phyloP scores from a whole-genome alignment of 1,139 yeast genomes.

The Meyerozyma guilliermondii region DNA sequence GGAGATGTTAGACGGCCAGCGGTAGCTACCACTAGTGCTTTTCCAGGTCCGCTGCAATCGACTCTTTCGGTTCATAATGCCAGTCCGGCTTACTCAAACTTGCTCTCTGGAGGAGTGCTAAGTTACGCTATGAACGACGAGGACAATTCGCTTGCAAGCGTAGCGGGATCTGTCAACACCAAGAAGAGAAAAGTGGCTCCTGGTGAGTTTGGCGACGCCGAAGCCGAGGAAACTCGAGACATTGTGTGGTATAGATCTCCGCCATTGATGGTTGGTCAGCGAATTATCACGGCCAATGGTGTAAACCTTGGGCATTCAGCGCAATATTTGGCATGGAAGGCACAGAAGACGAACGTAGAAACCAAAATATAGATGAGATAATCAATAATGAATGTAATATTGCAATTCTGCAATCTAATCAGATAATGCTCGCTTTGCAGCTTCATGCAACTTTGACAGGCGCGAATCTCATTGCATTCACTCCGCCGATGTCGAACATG shows the following conservation, averaged over 20 bases:
- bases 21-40: conserved; percentile 15
- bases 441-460: too few species aligned
- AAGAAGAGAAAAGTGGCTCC: conserved; percentile 21
- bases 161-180: conserved; percentile 10
- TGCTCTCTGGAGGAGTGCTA: conserved; percentile 38
- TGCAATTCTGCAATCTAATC: too few species aligned
- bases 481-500: not conserved
- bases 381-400: too few species aligned
- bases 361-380: not conserved
- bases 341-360: conserved; percentile 45
- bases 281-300: conserved; percentile 31
- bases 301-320: conserved; percentile 61
- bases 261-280: conserved; percentile 54
- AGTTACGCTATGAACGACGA: conserved; percentile 29
- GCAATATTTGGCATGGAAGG: conserved; percentile 65
- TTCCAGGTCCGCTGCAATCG: conserved; percentile 6
- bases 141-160: not conserved
- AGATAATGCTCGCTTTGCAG: too few species aligned
- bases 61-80: conserved; percentile 2
- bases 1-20: conserved; percentile 21
- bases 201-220: conserved; percentile 11
- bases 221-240: conserved; percentile 25
- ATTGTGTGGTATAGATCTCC: conserved; percentile 81
- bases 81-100: conserved; percentile 30
- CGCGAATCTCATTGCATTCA: not conserved